Evolutionary conservation across 176 grass and related monocot species (phyloP).

Genomic region (Juncus effusus): DNA sequence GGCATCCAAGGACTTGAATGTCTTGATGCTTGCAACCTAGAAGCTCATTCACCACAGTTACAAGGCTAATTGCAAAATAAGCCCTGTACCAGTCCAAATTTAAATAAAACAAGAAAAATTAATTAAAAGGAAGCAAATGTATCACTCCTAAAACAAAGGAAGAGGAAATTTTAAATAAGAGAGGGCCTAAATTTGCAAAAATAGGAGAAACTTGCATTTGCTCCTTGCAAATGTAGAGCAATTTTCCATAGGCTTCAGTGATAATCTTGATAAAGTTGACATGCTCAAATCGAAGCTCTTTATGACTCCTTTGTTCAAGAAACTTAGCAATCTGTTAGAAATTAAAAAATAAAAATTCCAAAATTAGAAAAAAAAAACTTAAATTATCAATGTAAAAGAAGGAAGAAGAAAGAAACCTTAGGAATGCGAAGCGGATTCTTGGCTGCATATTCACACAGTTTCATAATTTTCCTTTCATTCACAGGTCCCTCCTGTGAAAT

Average conservation of each 20-base stretch:
- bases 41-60: slow-evolving; percentile 82
- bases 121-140: too few relatives aligned
- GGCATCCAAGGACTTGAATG: slow-evolving; percentile 82
- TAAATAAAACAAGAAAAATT: not conserved
- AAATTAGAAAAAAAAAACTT: not conserved
- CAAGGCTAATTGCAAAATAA: slow-evolving; percentile 90
- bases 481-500: slow-evolving; percentile 52
- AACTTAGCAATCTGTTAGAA: slow-evolving; percentile 76
- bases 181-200: not conserved
- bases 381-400: not conserved
- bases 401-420: slow-evolving; percentile 44
- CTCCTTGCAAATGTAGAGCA: slow-evolving; percentile 89
- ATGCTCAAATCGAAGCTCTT: slow-evolving; percentile 71
- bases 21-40: slow-evolving; percentile 87
- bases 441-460: slow-evolving; percentile 94
- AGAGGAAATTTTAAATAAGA: slow-evolving; percentile 22
- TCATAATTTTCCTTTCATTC: slow-evolving; percentile 96
- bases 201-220: slow-evolving; percentile 66
- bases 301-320: slow-evolving; percentile 80
- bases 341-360: slow-evolving; percentile 25
- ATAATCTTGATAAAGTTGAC: slow-evolving; percentile 86
- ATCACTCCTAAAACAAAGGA: too few relatives aligned
- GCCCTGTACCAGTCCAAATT: slow-evolving; percentile 52
- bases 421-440: slow-evolving; percentile 92
- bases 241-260: slow-evolving; percentile 85